phyloP scores from a whole-genome alignment of 768 basidiomycete genomes.

The Lactifluus pinguis region DNA sequence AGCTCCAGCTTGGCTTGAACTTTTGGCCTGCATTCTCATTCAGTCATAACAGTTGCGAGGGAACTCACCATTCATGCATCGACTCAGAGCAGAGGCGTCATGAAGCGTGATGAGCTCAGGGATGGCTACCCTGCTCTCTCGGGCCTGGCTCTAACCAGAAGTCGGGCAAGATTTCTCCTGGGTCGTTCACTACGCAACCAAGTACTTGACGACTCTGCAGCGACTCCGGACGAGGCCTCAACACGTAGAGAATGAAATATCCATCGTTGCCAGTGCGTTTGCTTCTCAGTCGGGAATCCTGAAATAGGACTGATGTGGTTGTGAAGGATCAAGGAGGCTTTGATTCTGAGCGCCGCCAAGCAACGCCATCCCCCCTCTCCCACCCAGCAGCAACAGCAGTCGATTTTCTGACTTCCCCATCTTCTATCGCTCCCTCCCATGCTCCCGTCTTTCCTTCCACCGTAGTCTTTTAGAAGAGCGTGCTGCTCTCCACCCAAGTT shows the following conservation, averaged over 20 bases:
- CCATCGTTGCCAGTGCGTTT: constrained; percentile 54
- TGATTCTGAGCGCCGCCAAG: constrained; percentile 79
- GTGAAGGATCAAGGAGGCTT: constrained; percentile 87
- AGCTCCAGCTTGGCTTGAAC: constrained; percentile 20
- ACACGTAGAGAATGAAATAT: constrained; percentile 69
- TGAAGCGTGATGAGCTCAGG: constrained; percentile 84
- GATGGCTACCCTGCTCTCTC: constrained; percentile 85
- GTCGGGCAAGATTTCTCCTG: constrained; percentile 86
- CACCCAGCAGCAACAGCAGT: constrained; percentile 35
- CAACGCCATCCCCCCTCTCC: constrained; percentile 54
- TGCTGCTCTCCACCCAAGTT: constrained; percentile 11
- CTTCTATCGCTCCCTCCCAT: not conserved
- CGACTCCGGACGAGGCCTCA: constrained; percentile 70
- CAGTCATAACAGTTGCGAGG: constrained; percentile 51
- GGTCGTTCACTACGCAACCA: constrained; percentile 82
- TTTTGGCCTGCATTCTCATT: not conserved
- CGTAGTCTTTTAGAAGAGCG: constrained; percentile 21
- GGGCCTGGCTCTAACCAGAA: constrained; percentile 91
- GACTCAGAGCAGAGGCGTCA: constrained; percentile 89
- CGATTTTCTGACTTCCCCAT: constrained; percentile 36
- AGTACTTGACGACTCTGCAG: constrained; percentile 68
- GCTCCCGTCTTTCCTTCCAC: not conserved
- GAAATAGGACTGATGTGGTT: too few species aligned
- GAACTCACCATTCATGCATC: constrained; percentile 85
- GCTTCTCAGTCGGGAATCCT: not conserved